phyloP scores from a whole-genome alignment of 768 basidiomycete species.

The Lepiota venenata region DNA sequence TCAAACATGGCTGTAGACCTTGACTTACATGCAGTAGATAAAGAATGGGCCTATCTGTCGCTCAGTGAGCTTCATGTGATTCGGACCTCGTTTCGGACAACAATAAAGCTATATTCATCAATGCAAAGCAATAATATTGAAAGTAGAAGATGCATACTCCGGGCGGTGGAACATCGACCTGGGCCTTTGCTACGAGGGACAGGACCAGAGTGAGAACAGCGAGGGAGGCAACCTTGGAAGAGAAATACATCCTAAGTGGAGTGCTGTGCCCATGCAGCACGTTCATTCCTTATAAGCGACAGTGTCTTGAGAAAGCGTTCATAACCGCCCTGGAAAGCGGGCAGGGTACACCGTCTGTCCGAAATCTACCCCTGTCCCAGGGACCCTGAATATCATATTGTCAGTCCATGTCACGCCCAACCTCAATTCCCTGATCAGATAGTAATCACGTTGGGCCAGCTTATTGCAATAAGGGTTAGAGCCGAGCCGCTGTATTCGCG shows the following conservation, averaged over 20 bases:
- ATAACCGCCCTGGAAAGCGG: background rate
- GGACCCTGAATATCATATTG: no score
- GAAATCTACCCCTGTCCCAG: background rate
- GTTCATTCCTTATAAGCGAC: no score
- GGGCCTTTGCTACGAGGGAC: background rate
- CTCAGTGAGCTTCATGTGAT: background rate
- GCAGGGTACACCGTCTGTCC: background rate
- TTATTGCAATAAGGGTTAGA: no score
- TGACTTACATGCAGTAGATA: conserved; percentile 12
- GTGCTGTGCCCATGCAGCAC: background rate
- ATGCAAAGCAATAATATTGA: background rate
- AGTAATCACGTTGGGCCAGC: no score
- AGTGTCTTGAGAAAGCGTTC: background rate
- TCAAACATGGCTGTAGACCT: background rate
- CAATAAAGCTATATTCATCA: conserved; percentile 3
- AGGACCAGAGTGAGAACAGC: background rate
- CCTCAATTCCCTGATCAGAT: no score
- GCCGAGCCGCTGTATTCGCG: no score
- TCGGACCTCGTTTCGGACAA: conserved; percentile 10
- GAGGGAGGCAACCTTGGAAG: background rate
- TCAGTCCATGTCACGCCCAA: no score
- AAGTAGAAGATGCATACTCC: background rate
- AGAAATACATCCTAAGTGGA: background rate
- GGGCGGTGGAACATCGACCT: background rate
- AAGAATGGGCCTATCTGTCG: conserved; percentile 11